phyloP scores from a whole-genome alignment of 257 asterid genomes.

The Fraxinus excelsior region DNA sequence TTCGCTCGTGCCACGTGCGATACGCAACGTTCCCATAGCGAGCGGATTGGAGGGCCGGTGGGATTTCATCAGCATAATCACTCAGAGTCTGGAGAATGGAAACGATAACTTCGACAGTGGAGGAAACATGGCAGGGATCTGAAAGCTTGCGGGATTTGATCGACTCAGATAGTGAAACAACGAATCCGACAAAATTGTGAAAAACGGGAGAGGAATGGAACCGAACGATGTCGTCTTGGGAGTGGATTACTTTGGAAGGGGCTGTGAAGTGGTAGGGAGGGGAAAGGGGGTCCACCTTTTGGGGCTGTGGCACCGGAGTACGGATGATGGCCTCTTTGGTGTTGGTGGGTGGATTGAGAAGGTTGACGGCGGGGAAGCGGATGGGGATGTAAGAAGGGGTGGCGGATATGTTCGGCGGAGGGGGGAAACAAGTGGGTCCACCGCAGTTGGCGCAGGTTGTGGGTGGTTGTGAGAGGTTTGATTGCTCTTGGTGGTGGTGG shows the following conservation, averaged over 20 bases:
- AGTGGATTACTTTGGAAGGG: constrained; percentile 61
- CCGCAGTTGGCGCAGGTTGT: constrained; percentile 70
- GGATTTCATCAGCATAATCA: constrained; percentile 69
- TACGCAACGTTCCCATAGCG: constrained; percentile 78
- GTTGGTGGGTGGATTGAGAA: constrained; percentile 65
- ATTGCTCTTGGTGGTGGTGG: constrained; percentile 25
- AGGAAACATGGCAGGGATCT: constrained; percentile 65
- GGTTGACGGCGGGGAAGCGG: constrained; percentile 84
- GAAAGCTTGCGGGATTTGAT: constrained; percentile 67
- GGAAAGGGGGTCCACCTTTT: constrained; percentile 46
- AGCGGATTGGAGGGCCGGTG: constrained; percentile 66
- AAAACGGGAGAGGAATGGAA: constrained; percentile 62
- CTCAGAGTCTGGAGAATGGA: constrained; percentile 42
- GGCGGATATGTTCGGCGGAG: constrained; percentile 67
- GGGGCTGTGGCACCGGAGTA: constrained; percentile 87
- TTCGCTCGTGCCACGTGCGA: constrained; percentile 80
- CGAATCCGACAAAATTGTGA: constrained; percentile 73
- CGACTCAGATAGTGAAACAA: constrained; percentile 75
- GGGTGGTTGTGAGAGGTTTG: constrained; percentile 18
- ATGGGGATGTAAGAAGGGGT: constrained; percentile 81
- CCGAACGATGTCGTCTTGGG: constrained; percentile 55
- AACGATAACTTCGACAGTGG: constrained; percentile 42
- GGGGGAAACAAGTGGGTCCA: constrained; percentile 59
- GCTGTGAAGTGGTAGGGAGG: constrained; percentile 59
- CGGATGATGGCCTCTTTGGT: constrained; percentile 73